A percentile compares a stretch with the other conserved stretches of the same genome.
These are phyloP conservation scores for Phytophthora boehmeriae DNA, from an alignment of 352 stramenopile genomes.

Conservation along the genomic window DNA sequence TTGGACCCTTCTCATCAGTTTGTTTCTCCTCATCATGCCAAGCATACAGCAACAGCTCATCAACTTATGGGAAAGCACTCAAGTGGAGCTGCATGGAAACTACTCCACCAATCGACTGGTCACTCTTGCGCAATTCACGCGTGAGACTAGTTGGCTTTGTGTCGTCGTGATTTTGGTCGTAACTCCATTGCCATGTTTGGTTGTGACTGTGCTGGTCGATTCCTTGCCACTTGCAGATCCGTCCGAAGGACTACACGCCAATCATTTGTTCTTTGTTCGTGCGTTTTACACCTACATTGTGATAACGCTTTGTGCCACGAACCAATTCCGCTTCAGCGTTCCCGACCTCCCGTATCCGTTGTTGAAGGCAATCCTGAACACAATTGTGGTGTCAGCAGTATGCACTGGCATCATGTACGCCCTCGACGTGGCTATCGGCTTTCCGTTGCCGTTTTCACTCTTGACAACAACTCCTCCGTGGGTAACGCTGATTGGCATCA, in stretches of 20 bases:
- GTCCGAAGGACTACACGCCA: constrained; percentile 12
- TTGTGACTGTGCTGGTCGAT: constrained; percentile 28
- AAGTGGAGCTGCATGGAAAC: constrained; percentile 32
- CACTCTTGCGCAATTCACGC: constrained; percentile 15
- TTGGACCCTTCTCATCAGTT: too few relatives aligned
- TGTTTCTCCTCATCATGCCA: too few relatives aligned
- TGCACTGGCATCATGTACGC: constrained; percentile 8
- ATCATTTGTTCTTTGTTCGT: constrained; percentile 26
- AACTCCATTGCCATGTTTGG: constrained; percentile 25
- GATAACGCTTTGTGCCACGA: constrained; percentile 16
- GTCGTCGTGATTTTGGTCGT: constrained; percentile 14
- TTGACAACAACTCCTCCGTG: constrained; percentile 15
- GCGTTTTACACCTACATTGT: constrained; percentile 24
- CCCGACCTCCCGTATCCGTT: constrained; percentile 18
- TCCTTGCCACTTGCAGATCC: constrained; percentile 19
- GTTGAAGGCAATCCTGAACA: constrained; percentile 10
- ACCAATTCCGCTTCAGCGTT: constrained; percentile 29
- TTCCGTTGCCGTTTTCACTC: constrained; percentile 31
- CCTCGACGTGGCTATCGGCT: constrained; percentile 7
- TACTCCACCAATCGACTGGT: constrained; percentile 19
- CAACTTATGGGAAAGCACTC: constrained; percentile 20
- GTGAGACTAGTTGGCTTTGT: constrained; percentile 9
- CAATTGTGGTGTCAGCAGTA: constrained; percentile 4
- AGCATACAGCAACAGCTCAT: background rate
- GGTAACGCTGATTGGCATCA: constrained; percentile 15